phyloP scores from a whole-genome alignment of 129 eudicot species.

The Mikania micrantha region DNA sequence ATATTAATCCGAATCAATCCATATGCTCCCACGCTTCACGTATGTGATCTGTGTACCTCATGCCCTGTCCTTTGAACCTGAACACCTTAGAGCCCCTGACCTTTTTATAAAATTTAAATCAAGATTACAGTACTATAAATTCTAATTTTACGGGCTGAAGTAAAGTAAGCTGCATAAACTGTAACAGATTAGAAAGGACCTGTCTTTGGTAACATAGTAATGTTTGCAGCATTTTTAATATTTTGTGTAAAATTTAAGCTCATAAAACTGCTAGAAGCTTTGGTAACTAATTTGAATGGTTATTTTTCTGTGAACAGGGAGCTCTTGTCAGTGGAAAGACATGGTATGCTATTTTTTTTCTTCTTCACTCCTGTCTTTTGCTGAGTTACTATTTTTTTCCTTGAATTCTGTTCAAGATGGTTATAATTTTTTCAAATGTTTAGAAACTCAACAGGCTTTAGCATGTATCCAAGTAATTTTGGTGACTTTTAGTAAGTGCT shows the following conservation, averaged over 20 bases:
- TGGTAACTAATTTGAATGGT: background rate
- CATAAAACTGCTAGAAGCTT: background rate
- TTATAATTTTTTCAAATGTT: background rate
- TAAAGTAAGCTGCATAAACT: background rate
- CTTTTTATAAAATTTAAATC: too few species aligned
- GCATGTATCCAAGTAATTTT: background rate
- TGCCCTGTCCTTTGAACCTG: too few species aligned
- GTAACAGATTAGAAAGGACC: background rate
- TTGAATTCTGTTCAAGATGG: background rate
- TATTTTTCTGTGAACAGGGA: conserved; percentile 5
- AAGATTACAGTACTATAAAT: too few species aligned
- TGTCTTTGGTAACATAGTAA: background rate
- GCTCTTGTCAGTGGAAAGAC: conserved; percentile 6
- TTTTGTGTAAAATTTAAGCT: background rate
- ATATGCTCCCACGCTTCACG: too few species aligned
- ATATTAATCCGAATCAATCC: too few species aligned
- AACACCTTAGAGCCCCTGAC: too few species aligned
- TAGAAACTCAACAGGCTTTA: background rate
- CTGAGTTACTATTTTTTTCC: background rate
- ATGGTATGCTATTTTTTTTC: conserved; percentile 18
- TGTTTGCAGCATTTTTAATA: background rate
- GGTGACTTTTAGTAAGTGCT: background rate
- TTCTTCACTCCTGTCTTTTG: background rate
- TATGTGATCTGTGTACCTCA: too few species aligned
- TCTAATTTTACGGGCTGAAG: too few species aligned